These are phyloP conservation scores for Aspergillus vadensis DNA, from an alignment of 2,329 filamentous ascomycete species.

Conservation along the genomic window DNA sequence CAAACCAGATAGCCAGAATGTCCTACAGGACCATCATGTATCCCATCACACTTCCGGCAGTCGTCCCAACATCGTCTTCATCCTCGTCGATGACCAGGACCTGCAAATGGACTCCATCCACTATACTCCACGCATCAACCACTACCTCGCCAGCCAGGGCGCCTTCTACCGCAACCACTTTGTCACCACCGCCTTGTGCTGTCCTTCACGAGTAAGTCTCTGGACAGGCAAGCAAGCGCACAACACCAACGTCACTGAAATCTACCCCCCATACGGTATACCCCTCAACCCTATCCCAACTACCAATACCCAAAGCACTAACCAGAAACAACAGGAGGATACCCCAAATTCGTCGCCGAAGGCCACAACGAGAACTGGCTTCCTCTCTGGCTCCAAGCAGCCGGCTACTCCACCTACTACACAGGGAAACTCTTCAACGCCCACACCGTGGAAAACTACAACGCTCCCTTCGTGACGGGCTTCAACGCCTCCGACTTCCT, in stretches of 20 bases:
- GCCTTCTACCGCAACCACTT: constrained; percentile 64
- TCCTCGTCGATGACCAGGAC: constrained; percentile 68
- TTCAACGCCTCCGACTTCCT: constrained; percentile 44
- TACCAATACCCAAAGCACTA: background rate
- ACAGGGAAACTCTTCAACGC: constrained; percentile 59
- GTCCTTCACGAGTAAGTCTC: constrained; percentile 64
- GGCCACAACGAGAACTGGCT: constrained; percentile 55
- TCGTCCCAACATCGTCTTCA: constrained; percentile 62
- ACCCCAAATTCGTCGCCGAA: constrained; percentile 55
- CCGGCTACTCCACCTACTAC: constrained; percentile 57
- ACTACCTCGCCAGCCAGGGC: constrained; percentile 58
- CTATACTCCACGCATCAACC: constrained; percentile 59
- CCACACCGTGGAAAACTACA: constrained; percentile 53
- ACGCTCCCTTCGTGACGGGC: constrained; percentile 40
- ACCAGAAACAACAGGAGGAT: constrained; percentile 35
- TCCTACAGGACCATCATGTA: background rate
- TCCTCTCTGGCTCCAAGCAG: constrained; percentile 55
- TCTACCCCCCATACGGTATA: constrained; percentile 51
- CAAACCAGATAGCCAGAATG: background rate
- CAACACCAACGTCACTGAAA: constrained; percentile 67
- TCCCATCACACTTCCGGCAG: background rate
- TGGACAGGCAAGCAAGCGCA: constrained; percentile 66
- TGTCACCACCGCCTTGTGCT: constrained; percentile 66
- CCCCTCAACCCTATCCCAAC: background rate
- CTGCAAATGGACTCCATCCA: constrained; percentile 59